Conservation (phyloP, 768 basidiomycete genomes). For the Xerocomus potaroensis region DNA sequence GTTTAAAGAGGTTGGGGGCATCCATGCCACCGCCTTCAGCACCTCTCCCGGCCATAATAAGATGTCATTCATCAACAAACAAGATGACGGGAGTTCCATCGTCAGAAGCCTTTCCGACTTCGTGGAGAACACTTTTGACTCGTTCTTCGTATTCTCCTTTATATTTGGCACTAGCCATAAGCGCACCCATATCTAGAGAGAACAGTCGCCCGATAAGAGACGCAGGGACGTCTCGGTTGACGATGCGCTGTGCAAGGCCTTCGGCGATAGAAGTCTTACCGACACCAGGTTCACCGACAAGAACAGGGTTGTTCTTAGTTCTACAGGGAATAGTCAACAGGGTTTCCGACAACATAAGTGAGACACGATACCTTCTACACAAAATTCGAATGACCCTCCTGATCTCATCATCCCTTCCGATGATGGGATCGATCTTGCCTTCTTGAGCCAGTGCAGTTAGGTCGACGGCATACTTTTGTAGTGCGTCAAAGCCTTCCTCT, state of each 20-base stretch:
- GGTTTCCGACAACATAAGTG: neutral
- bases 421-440: slow-evolving; percentile 94
- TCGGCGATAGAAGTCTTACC: slow-evolving; percentile 96
- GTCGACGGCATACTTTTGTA: slow-evolving; percentile 85
- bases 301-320: slow-evolving; percentile 96
- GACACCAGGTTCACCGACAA: slow-evolving; percentile 92
- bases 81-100: slow-evolving; percentile 81
- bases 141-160: slow-evolving; percentile 98
- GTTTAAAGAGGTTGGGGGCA: slow-evolving; percentile 89
- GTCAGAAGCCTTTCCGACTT: slow-evolving; percentile 84
- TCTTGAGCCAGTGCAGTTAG: slow-evolving; percentile 84
- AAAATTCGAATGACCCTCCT: slow-evolving; percentile 80
- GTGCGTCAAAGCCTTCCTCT: slow-evolving; percentile 90
- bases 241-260: slow-evolving; percentile 92
- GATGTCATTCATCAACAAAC: slow-evolving; percentile 93
- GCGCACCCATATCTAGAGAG: slow-evolving; percentile 91
- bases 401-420: slow-evolving; percentile 91
- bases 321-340: slow-evolving; percentile 35
- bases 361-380: slow-evolving; percentile 57
- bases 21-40: slow-evolving; percentile 89
- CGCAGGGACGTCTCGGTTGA: slow-evolving; percentile 87
- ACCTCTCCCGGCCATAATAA: slow-evolving; percentile 89
- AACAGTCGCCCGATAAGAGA: slow-evolving; percentile 70
- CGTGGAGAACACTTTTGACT: slow-evolving; percentile 86
- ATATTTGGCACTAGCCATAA: slow-evolving; percentile 91